Percentiles rank a stretch among this genome's conserved stretches.
These are phyloP conservation scores for Fraxinus albicans DNA, from an alignment of 305 asterid species.

Conservation along the genomic window DNA sequence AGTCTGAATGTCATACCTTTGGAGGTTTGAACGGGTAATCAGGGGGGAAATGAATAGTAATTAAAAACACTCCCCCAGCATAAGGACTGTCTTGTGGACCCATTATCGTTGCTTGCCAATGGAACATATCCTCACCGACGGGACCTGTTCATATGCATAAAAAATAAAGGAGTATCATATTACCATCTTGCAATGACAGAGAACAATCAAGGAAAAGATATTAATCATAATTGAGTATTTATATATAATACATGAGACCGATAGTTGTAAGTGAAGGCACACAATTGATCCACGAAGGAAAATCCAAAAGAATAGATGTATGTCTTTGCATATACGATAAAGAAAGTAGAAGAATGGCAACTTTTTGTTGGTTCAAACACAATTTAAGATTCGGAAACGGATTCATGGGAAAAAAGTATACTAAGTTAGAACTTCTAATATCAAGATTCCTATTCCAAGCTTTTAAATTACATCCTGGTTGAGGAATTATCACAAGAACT, in stretches of 20 bases:
- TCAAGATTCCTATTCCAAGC: background rate
- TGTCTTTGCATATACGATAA: background rate
- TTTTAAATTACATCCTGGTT: background rate
- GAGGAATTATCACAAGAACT: background rate
- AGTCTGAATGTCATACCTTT: background rate
- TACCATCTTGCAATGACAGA: background rate
- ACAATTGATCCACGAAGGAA: background rate
- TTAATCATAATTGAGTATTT: background rate
- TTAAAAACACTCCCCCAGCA: background rate
- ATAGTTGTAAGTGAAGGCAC: background rate
- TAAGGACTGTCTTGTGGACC: background rate
- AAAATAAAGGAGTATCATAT: background rate
- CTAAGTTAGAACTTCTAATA: background rate
- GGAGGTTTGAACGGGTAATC: background rate
- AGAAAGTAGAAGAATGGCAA: background rate
- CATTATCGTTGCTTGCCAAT: background rate
- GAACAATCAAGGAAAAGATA: background rate
- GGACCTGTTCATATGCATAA: background rate
- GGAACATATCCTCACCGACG: background rate
- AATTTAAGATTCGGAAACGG: background rate
- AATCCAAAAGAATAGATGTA: background rate
- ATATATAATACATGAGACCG: background rate
- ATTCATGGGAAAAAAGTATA: background rate
- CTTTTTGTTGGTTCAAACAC: background rate
- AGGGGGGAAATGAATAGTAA: background rate